These are phyloP conservation scores for Vigna angularis DNA, from an alignment of 306 rosid species.

Conservation along the genomic window DNA sequence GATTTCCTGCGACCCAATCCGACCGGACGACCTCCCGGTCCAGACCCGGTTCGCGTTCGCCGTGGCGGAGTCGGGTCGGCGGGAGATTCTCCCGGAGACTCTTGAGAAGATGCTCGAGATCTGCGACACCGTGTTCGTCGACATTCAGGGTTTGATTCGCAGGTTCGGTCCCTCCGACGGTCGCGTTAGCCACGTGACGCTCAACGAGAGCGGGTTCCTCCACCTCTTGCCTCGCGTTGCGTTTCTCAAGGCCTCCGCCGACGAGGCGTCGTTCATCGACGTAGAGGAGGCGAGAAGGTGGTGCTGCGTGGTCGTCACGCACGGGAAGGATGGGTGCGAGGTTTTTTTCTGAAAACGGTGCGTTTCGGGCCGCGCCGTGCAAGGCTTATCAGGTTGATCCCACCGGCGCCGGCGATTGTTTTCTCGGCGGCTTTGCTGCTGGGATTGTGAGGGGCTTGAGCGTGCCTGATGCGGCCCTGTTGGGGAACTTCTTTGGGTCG, in stretches of 20 bases:
- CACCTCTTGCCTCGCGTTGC: slow-evolving; percentile 70
- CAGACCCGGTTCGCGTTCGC: slow-evolving; percentile 62
- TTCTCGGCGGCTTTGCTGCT: slow-evolving; percentile 79
- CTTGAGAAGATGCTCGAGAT: slow-evolving; percentile 71
- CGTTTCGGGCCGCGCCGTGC: slow-evolving; percentile 62
- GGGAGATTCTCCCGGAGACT: slow-evolving; percentile 92
- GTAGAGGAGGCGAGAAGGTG: slow-evolving; percentile 73
- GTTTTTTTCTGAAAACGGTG: slow-evolving; percentile 63
- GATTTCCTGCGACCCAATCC: slow-evolving; percentile 64
- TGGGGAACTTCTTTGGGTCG: slow-evolving; percentile 93
- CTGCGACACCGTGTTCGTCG: slow-evolving; percentile 73
- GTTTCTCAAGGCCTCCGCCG: slow-evolving; percentile 84
- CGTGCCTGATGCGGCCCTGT: slow-evolving; percentile 84
- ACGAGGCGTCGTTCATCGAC: slow-evolving; percentile 73
- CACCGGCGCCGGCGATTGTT: slow-evolving; percentile 96
- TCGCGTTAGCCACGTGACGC: slow-evolving; percentile 67
- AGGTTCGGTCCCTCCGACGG: slow-evolving; percentile 73
- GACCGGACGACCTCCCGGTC: slow-evolving; percentile 75
- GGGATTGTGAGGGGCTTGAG: slow-evolving; percentile 75
- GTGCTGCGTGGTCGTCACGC: slow-evolving; percentile 86
- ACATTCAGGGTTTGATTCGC: slow-evolving; percentile 83
- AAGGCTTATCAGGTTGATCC: slow-evolving; percentile 81
- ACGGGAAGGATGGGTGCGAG: slow-evolving; percentile 82
- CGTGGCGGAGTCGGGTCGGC: slow-evolving; percentile 87
- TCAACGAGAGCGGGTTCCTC: slow-evolving; percentile 77